Conservation (phyloP, 768 basidiomycete species). For the Sporobolomyces pararoseus region DNA sequence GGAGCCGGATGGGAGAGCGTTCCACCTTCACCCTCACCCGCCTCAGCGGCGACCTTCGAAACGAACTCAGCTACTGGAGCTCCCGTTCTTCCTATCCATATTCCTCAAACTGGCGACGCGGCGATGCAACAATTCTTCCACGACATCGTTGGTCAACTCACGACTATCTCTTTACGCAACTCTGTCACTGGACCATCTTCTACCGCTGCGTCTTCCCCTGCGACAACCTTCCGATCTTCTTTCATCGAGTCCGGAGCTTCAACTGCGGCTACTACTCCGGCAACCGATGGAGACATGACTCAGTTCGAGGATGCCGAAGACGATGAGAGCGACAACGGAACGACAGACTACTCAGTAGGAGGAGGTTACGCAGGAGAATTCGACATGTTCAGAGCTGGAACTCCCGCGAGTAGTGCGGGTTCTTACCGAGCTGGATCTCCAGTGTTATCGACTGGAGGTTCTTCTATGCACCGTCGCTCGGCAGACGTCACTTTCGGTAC, state of each 20-base stretch:
- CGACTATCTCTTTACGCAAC: conserved; percentile 44
- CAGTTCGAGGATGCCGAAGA: conserved; percentile 47
- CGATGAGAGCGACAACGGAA: conserved; percentile 37
- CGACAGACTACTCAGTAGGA: background rate
- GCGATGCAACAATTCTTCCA: conserved; percentile 79
- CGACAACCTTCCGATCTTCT: conserved; percentile 26
- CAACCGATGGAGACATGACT: conserved; percentile 19
- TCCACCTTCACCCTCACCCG: conserved; percentile 35
- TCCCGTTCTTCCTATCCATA: conserved; percentile 55
- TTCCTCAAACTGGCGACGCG: conserved; percentile 69
- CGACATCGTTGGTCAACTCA: conserved; percentile 58
- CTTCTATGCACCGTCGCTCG: conserved; percentile 29
- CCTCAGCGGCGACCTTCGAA: conserved; percentile 12
- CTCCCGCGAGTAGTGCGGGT: conserved; percentile 3
- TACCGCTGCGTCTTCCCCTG: conserved; percentile 24
- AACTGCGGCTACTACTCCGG: conserved; percentile 21
- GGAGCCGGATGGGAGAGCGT: conserved; percentile 32
- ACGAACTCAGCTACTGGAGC: conserved; percentile 5
- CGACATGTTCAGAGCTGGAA: conserved; percentile 17
- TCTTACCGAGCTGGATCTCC: conserved; percentile 24
- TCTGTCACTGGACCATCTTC: conserved; percentile 33
- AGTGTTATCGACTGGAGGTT: conserved; percentile 22
- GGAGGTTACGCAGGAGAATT: background rate
- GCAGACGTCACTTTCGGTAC: conserved; percentile 17
- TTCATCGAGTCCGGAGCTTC: conserved; percentile 21